A percentile compares a stretch with the other conserved stretches of the same genome.
Evolutionary conservation across 2,329 filamentous ascomycete species (phyloP).

Genomic region (Fusarium incarnatum): DNA sequence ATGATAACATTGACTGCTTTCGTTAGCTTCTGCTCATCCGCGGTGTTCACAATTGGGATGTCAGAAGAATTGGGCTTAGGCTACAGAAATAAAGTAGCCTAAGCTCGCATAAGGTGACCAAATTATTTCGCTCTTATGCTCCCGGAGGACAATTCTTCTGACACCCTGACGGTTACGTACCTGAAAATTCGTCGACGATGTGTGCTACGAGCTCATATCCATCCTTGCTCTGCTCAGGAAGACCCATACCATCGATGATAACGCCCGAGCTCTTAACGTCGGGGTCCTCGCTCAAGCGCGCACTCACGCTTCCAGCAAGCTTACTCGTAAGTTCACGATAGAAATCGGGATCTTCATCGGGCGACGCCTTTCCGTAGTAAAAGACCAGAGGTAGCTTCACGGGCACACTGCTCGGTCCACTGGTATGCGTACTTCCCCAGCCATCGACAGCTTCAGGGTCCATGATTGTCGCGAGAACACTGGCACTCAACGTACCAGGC

Average conservation of each 20-base stretch:
- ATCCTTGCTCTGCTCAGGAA: constrained; percentile 72
- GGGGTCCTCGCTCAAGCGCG: constrained; percentile 79
- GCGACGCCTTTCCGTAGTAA: constrained; percentile 80
- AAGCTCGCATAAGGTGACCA: too few species aligned
- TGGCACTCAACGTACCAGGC: constrained; percentile 85
- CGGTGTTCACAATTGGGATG: not conserved
- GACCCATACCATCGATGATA: constrained; percentile 85
- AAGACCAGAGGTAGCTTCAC: constrained; percentile 94
- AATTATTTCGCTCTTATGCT: too few species aligned
- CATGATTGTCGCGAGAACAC: constrained; percentile 87
- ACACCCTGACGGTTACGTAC: constrained; percentile 45
- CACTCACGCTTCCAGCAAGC: constrained; percentile 82
- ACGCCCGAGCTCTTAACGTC: constrained; percentile 79
- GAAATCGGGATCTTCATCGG: constrained; percentile 77
- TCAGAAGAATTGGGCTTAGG: too few species aligned
- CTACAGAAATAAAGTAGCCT: too few species aligned
- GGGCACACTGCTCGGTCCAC: constrained; percentile 86
- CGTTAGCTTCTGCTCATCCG: constrained; percentile 45
- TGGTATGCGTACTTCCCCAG: constrained; percentile 91
- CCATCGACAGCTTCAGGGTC: constrained; percentile 83
- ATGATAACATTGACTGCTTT: constrained; percentile 82
- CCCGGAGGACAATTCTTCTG: too few species aligned
- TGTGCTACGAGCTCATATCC: constrained; percentile 84
- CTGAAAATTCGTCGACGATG: constrained; percentile 70
- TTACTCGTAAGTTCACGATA: constrained; percentile 81